Evolutionary conservation across 306 rosid genomes (phyloP).

Genomic region (Betula pendula): DNA sequence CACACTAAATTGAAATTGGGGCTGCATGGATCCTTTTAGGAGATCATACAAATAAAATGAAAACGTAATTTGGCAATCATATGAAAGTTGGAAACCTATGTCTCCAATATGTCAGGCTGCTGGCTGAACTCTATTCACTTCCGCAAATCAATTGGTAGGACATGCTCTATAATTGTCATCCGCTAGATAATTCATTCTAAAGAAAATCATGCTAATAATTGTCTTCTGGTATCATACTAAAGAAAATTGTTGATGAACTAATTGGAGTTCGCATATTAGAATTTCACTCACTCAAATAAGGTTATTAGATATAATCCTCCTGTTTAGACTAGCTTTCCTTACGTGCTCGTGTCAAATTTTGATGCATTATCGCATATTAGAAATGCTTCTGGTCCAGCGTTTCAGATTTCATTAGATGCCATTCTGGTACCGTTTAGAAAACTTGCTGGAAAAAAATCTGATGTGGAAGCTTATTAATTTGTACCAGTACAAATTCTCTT

Average conservation of each 20-base stretch:
- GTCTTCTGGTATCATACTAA: neutral
- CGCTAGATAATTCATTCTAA: neutral
- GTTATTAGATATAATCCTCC: neutral
- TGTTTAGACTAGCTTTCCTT: neutral
- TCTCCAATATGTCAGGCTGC: neutral
- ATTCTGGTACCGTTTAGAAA: neutral
- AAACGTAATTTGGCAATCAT: too few relatives aligned
- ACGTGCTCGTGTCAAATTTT: neutral
- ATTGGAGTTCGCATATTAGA: neutral
- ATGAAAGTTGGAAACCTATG: neutral
- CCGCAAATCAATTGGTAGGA: neutral
- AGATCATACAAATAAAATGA: too few relatives aligned
- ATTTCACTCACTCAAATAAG: neutral
- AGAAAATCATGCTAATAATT: neutral
- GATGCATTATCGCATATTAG: neutral
- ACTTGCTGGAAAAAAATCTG: neutral
- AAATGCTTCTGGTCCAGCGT: neutral
- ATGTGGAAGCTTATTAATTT: too few relatives aligned
- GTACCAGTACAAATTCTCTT: too few relatives aligned
- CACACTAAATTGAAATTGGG: neutral
- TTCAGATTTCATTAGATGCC: neutral
- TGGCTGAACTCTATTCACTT: neutral
- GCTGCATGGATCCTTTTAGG: too few relatives aligned
- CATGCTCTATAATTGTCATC: neutral
- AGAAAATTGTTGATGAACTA: neutral